Conservation (phyloP, 2,329 filamentous ascomycete species). For the Ascochyta viciae-villosae region DNA sequence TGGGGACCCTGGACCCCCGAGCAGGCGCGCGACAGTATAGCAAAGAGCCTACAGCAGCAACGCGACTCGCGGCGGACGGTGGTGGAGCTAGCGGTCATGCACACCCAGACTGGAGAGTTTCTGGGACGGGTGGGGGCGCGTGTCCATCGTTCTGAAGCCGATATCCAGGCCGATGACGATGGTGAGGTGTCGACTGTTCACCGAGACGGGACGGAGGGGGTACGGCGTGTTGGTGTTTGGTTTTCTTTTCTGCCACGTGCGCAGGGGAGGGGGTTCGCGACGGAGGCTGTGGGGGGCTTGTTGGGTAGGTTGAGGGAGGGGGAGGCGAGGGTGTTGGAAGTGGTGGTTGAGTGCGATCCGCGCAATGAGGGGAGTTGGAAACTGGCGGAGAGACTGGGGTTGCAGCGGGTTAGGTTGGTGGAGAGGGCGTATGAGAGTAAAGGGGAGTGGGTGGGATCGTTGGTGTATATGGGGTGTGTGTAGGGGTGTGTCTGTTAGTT, state of each 20-base stretch:
- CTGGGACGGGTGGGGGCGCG: constrained; percentile 42
- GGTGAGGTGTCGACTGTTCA: background rate
- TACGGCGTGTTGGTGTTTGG: constrained; percentile 36
- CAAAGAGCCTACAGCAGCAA: constrained; percentile 27
- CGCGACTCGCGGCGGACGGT: constrained; percentile 22
- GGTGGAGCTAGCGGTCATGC: constrained; percentile 41
- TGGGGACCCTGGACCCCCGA: constrained; percentile 32
- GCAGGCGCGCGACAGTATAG: constrained; percentile 29
- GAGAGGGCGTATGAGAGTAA: constrained; percentile 41
- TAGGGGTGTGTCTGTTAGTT: background rate
- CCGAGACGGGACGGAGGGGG: background rate
- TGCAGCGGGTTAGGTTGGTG: constrained; percentile 32
- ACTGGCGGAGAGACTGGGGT: constrained; percentile 42
- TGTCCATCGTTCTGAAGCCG: background rate
- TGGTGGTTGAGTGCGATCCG: constrained; percentile 49
- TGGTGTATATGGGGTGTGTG: constrained; percentile 35
- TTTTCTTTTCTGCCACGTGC: constrained; percentile 37
- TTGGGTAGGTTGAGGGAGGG: constrained; percentile 24
- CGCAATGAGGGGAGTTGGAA: constrained; percentile 39
- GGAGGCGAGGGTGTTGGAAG: constrained; percentile 18
- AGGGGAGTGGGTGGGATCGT: constrained; percentile 42
- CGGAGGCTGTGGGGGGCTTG: constrained; percentile 41
- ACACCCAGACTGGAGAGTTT: constrained; percentile 20
- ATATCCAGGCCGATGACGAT: no score
- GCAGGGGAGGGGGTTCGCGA: constrained; percentile 40